Base-by-base conservation (phyloP, 768 basidiomycete genomes). In the Trametes cinnabarina region DNA sequence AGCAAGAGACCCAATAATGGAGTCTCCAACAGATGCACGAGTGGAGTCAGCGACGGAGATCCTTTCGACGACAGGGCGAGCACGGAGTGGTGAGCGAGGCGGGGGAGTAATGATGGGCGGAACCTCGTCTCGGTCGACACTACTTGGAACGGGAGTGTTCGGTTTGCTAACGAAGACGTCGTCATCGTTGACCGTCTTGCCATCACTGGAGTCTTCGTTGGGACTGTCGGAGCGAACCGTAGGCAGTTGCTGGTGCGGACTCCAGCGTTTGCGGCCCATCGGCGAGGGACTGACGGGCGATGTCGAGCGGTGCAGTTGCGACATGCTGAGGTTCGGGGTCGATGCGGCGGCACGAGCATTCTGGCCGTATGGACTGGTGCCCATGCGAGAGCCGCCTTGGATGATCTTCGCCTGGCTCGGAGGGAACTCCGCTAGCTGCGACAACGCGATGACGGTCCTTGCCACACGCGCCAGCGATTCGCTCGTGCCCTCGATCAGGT, bases 391-490 rank as follows among this genome's bases (percentile, higher is more conserved):
- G 26, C 68, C 61, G 10, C 79, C 80, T 25, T 73, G 71, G 40
- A 82, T 71, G 65, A 76, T 71, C 64, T 78, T 86, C 28, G 75
- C 74, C 47, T 75, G 76, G 26, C 75, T 66, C n/a, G 71, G 61
- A 26, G 82, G 82, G 17, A 76, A 71, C 62, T 90, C 89, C 52
- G 81, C 83, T 55, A 82, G 76, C 65, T 81, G 79, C 50, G 87
- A 77, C 25, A 94, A 74, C 15, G 87, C 80, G 42, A 89, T 76
- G 47, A 94, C 81, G n/a, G 88, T 87, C 50, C 74, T 74, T 26
- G 90, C 90, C 34, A 94, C 90, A 52, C 89, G 82, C 40, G 81
- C 84, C 23, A 90, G 76, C 11, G 81, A 77, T 60, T 88, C 85
- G 39, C 79, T 72, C 11, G 81, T 79, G 25, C 75, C 78, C 65